Conservation (phyloP, 805 yeast species). For the Ogataea nonfermentans region DNA sequence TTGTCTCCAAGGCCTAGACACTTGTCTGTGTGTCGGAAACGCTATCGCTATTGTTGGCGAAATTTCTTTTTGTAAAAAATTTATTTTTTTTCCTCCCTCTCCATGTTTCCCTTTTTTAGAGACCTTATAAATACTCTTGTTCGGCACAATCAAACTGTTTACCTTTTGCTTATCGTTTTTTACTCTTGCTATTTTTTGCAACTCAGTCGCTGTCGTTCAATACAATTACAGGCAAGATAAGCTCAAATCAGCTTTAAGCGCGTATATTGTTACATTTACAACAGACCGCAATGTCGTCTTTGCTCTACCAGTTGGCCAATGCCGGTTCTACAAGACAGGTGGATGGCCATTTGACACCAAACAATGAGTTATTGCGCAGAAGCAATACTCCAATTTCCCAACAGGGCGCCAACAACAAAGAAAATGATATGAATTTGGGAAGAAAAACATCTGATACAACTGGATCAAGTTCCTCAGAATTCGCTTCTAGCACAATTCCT, state of each 20-base stretch:
- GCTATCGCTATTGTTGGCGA: conserved; percentile 8
- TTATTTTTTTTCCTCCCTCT: conserved; percentile 10
- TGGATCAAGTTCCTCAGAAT: conserved; percentile 9
- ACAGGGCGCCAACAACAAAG: conserved; percentile 12
- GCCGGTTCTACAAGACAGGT: conserved; percentile 21
- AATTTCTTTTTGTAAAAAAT: conserved; percentile 14
- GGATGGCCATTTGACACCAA: conserved; percentile 30
- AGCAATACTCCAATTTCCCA: neutral
- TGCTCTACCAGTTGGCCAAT: conserved; percentile 15
- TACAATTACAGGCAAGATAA: conserved; percentile 1
- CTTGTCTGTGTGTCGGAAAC: conserved; percentile 1
- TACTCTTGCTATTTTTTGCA: conserved; percentile 9
- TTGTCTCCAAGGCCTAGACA: conserved; percentile 3
- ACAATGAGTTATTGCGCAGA: conserved; percentile 11
- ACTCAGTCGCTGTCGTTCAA: neutral
- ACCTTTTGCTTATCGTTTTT: conserved; percentile 6
- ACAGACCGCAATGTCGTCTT: conserved; percentile 15
- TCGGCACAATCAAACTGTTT: conserved; percentile 8
- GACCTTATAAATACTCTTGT: conserved; percentile 4
- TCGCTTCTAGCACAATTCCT: conserved; percentile 31
- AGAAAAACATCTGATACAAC: conserved; percentile 11
- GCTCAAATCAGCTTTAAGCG: conserved; percentile 4
- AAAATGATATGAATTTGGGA: conserved; percentile 2
- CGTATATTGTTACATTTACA: conserved; percentile 4
- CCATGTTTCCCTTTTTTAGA: conserved; percentile 11